Percentiles rank a stretch among this genome's conserved stretches.
Evolutionary conservation across 495 filamentous ascomycete genomes (phyloP).

Genomic region (Penicillium soppii): DNA sequence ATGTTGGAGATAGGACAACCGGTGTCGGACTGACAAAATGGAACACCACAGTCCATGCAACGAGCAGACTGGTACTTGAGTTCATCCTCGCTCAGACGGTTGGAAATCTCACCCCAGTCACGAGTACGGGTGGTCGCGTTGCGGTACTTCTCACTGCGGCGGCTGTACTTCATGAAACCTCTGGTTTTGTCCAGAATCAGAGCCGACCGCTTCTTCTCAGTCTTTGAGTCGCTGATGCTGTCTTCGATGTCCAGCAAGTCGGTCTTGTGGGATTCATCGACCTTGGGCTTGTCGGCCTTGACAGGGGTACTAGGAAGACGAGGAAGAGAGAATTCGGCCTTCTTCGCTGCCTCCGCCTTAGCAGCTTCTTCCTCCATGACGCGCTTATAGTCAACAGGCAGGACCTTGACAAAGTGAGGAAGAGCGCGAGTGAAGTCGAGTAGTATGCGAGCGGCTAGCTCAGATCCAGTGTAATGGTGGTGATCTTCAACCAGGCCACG

Average conservation of each 20-base stretch:
- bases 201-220: constrained; percentile 91
- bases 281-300: constrained; percentile 56
- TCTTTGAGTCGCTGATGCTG: constrained; percentile 78
- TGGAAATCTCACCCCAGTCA: constrained; percentile 93
- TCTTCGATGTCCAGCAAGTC: constrained; percentile 95
- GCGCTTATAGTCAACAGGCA: constrained; percentile 97
- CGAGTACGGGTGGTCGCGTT: constrained; percentile 80
- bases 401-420: constrained; percentile 87
- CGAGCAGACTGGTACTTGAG: constrained; percentile 98
- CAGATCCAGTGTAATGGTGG: constrained; percentile 98
- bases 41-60: constrained; percentile 99
- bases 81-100: constrained; percentile 90
- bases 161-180: constrained; percentile 98
- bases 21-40: constrained; percentile 97
- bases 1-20: constrained; percentile 99
- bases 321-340: constrained; percentile 80
- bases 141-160: constrained; percentile 93
- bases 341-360: constrained; percentile 82
- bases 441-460: constrained; percentile 90
- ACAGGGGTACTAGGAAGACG: constrained; percentile 61
- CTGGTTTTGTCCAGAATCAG: constrained; percentile 96
- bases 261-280: constrained; percentile 66
- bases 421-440: constrained; percentile 97
- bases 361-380: constrained; percentile 82
- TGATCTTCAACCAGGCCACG: constrained; percentile 96